Evolutionary conservation across 2,329 filamentous ascomycete genomes (phyloP).

Genomic region (Cryphonectria japonica): DNA sequence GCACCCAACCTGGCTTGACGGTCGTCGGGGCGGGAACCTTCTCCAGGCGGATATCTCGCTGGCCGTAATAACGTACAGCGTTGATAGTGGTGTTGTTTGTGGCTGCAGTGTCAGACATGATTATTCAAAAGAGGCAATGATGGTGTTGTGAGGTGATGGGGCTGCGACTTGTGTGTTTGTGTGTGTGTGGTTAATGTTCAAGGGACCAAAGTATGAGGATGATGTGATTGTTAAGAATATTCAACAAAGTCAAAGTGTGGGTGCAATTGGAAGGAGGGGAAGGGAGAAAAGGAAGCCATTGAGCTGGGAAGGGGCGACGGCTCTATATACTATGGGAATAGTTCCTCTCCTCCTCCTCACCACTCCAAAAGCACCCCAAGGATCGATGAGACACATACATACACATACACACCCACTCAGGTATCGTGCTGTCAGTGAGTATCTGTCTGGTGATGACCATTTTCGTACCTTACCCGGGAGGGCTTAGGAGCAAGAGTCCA

Average conservation of each 20-base stretch:
- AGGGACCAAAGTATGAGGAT: not conserved
- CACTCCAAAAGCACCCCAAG: not conserved
- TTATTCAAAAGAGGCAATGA: not conserved
- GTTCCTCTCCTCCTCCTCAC: not conserved
- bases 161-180: not conserved
- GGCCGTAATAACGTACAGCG: slow-evolving; percentile 28
- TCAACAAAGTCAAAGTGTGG: not conserved
- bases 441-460: slow-evolving; percentile 20
- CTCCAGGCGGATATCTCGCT: slow-evolving; percentile 29
- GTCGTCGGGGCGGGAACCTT: slow-evolving; percentile 22
- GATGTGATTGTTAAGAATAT: not conserved
- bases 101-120: slow-evolving; percentile 5
- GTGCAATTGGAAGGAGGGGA: not conserved
- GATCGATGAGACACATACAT: not conserved
- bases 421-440: slow-evolving; percentile 15
- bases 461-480: slow-evolving; percentile 20
- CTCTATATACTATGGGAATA: slow-evolving; percentile 17
- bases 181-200: not conserved
- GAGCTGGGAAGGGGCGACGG: not conserved
- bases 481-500: slow-evolving; percentile 18
- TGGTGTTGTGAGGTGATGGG: no score
- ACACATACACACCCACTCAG: not conserved
- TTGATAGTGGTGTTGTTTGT: slow-evolving; percentile 27
- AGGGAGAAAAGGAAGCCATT: not conserved
- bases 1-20: slow-evolving; percentile 29